Evolutionary conservation across 208 protist genomes (phyloP).

Genomic region (Naegleria fowleri): DNA sequence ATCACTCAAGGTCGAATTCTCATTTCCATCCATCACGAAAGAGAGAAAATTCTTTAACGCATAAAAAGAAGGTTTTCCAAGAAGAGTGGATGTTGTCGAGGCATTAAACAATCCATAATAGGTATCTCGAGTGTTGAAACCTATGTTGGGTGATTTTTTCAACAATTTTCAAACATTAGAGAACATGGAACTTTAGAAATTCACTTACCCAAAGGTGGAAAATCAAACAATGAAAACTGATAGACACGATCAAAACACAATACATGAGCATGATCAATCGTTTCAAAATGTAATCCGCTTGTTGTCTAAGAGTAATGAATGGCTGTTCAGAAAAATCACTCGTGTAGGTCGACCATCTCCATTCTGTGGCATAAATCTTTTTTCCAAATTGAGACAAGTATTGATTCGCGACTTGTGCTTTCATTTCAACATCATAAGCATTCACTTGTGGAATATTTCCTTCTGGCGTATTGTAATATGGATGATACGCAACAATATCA

Average conservation of each 20-base stretch:
- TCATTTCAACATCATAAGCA: neutral
- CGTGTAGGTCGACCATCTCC: neutral
- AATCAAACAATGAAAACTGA: neutral
- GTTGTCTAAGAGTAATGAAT: neutral
- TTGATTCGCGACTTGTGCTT: neutral
- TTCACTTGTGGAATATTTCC: neutral
- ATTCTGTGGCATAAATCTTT: neutral
- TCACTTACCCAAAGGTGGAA: neutral
- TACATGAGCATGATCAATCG: neutral
- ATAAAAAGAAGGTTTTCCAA: neutral
- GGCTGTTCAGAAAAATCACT: neutral
- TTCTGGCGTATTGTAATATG: neutral
- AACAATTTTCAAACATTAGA: too few species aligned
- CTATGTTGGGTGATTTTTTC: too few species aligned
- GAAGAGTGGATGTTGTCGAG: neutral
- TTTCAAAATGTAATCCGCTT: neutral
- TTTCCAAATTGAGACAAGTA: neutral
- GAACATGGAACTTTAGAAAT: too few species aligned
- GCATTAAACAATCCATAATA: neutral
- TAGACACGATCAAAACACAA: slow-evolving; percentile 1
- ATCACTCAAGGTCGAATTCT: too few species aligned
- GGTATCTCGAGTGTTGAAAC: neutral
- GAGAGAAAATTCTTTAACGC: neutral
- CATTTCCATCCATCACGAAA: neutral
- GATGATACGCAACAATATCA: slow-evolving; percentile 14